phyloP scores from a whole-genome alignment of 139 green algal genomes.

The Zygnema cylindricum region DNA sequence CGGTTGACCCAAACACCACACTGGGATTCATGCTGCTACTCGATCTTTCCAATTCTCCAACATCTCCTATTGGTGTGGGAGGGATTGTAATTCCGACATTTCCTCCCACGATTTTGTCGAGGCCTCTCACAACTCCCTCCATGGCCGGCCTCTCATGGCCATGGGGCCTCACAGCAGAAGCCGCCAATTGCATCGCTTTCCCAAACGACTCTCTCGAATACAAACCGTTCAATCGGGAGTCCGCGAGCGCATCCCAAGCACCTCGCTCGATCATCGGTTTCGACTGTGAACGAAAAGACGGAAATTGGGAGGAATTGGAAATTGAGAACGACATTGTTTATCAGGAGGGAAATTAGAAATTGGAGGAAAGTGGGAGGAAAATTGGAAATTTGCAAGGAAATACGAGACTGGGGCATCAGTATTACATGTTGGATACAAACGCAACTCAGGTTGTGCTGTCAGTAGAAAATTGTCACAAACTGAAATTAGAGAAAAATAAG shows the following conservation, averaged over 20 bases:
- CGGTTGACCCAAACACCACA: too few relatives aligned
- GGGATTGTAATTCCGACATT: too few relatives aligned
- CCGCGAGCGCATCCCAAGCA: constrained; percentile 19
- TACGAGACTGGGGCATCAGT: too few relatives aligned
- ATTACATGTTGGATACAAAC: too few relatives aligned
- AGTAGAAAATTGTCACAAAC: too few relatives aligned
- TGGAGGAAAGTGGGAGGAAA: not conserved
- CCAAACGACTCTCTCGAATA: constrained; percentile 20
- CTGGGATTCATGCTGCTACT: too few relatives aligned
- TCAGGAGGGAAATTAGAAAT: not conserved
- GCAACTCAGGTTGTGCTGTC: too few relatives aligned
- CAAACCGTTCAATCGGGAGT: constrained; percentile 15
- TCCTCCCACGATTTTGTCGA: constrained; percentile 17
- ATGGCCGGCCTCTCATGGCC: constrained; percentile 32
- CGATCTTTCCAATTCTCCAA: too few relatives aligned
- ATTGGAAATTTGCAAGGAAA: too few relatives aligned
- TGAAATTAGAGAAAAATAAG: not conserved
- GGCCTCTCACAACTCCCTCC: constrained; percentile 22
- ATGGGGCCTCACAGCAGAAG: constrained; percentile 20
- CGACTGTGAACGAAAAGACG: constrained; percentile 1
- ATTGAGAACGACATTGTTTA: not conserved
- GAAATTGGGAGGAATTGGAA: too few relatives aligned
- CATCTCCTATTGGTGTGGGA: too few relatives aligned
- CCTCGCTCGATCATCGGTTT: not conserved
- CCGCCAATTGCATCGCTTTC: constrained; percentile 37